Conservation (phyloP, 2,329 filamentous ascomycete genomes). For the Alternaria brassicicola region DNA sequence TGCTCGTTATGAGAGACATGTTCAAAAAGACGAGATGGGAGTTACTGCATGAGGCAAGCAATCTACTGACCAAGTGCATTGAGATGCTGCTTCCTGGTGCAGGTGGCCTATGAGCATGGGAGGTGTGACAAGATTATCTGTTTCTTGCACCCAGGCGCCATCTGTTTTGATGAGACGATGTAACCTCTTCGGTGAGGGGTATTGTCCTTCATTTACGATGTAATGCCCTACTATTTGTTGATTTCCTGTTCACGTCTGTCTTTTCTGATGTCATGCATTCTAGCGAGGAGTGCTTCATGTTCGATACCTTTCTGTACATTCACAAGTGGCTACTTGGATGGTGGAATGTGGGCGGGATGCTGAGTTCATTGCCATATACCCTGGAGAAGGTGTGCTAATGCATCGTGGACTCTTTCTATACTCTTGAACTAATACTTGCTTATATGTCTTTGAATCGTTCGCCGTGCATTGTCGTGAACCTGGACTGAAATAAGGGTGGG, state of each 20-base stretch:
- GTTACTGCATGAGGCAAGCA: slow-evolving; percentile 84
- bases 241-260: slow-evolving; percentile 7
- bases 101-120: slow-evolving; percentile 11
- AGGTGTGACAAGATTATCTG: background rate
- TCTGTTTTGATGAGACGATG: background rate
- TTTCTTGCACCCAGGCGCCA: background rate
- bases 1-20: slow-evolving; percentile 80
- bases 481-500: background rate
- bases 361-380: slow-evolving; percentile 23
- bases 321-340: slow-evolving; percentile 6
- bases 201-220: slow-evolving; percentile 15
- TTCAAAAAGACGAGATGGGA: slow-evolving; percentile 90
- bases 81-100: slow-evolving; percentile 57
- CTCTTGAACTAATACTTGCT: background rate
- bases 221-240: slow-evolving; percentile 9
- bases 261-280: slow-evolving; percentile 15
- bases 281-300: slow-evolving; percentile 18
- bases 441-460: background rate
- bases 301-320: slow-evolving; percentile 16
- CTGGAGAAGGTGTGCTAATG: slow-evolving; percentile 15
- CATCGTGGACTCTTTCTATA: slow-evolving; percentile 1
- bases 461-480: background rate
- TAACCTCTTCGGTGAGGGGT: background rate
- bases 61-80: slow-evolving; percentile 81
- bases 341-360: background rate